These are phyloP conservation scores for Botrytis galanthina DNA, from an alignment of 2,329 filamentous ascomycete genomes.

Conservation along the genomic window DNA sequence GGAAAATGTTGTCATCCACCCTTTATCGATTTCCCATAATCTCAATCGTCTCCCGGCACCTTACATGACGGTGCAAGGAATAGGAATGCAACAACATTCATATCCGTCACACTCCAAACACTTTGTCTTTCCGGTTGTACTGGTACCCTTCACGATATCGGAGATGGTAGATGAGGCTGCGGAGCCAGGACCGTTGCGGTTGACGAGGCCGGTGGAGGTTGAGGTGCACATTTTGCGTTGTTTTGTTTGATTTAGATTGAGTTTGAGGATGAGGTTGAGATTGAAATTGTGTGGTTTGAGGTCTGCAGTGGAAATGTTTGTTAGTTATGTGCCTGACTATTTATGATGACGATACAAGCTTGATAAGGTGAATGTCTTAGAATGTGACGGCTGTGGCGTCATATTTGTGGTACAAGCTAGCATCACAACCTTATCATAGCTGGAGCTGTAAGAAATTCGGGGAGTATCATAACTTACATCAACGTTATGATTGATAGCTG, in stretches of 20 bases:
- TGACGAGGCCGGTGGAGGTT: slow-evolving; percentile 15
- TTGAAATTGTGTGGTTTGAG: background rate
- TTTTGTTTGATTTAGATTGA: background rate
- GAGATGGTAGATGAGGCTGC: slow-evolving; percentile 45
- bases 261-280: background rate
- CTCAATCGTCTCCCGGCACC: background rate
- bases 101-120: slow-evolving; percentile 52
- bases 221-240: slow-evolving; percentile 22
- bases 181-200: slow-evolving; percentile 20
- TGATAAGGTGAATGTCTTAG: background rate
- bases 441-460: background rate
- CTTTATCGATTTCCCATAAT: background rate
- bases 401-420: background rate
- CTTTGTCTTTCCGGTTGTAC: slow-evolving; percentile 45
- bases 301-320: background rate
- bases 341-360: background rate
- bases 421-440: background rate
- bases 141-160: slow-evolving; percentile 50
- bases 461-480: slow-evolving; percentile 4
- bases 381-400: background rate
- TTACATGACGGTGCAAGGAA: slow-evolving; percentile 49
- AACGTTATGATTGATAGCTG: background rate
- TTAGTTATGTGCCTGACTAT: background rate
- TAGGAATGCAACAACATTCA: slow-evolving; percentile 55
- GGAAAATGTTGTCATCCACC: background rate